Evolutionary conservation across 129 eudicot genomes (phyloP).

Genomic region (carrot (Daucus carota)): DNA sequence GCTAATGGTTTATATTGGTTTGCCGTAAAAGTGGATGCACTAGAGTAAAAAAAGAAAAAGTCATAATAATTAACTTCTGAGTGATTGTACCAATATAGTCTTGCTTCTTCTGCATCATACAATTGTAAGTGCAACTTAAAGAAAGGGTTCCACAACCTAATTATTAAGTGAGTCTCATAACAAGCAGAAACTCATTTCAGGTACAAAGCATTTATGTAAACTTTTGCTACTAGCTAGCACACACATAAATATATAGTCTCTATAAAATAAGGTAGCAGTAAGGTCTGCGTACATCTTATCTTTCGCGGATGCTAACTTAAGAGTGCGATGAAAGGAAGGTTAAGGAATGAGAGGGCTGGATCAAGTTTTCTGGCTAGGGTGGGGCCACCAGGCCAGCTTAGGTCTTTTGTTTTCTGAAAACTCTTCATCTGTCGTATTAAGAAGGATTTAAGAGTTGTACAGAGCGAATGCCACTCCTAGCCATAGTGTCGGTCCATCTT

Average conservation of each 20-base stretch:
- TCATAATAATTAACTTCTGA: not conserved
- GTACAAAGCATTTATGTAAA: not conserved
- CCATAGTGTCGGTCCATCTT: not conserved
- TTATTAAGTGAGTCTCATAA: not conserved
- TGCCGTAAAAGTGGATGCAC: constrained; percentile 14
- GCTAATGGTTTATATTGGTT: constrained; percentile 16
- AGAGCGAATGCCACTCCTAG: not conserved
- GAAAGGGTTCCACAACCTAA: not conserved
- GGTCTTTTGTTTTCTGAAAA: not conserved
- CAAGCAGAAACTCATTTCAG: not conserved
- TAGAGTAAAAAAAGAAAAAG: not conserved
- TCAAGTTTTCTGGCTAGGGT: not conserved
- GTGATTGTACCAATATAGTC: not conserved
- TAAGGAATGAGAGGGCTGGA: not conserved
- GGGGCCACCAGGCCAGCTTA: not conserved
- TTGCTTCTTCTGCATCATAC: constrained; percentile 4
- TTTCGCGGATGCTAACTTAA: too few relatives aligned
- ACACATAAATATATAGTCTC: too few relatives aligned
- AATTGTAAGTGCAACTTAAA: not conserved
- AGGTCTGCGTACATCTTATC: too few relatives aligned
- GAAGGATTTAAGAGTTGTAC: not conserved
- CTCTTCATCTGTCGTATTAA: not conserved
- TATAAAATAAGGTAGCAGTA: too few relatives aligned
- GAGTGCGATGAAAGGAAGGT: not conserved
- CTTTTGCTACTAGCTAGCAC: not conserved